Conservation (phyloP, 2,329 filamentous ascomycete genomes). For the Aspergillus tanneri region DNA sequence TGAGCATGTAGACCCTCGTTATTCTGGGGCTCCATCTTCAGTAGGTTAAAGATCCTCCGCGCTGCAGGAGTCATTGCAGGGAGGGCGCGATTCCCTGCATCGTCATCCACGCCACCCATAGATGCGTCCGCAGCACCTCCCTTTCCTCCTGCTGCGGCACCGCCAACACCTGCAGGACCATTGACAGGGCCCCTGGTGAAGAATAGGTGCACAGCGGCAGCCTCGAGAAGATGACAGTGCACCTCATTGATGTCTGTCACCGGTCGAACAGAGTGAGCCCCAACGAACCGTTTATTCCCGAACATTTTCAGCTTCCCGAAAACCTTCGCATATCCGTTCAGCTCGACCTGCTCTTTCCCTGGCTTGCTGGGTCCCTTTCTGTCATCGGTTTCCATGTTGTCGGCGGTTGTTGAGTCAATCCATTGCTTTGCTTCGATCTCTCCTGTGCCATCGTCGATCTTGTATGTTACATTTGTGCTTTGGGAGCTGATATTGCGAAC, state of each 20-base stretch:
- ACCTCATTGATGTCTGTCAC: constrained; percentile 88
- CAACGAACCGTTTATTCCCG: constrained; percentile 78
- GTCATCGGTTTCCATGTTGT: constrained; percentile 48
- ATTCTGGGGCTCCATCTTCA: constrained; percentile 66
- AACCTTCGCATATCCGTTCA: constrained; percentile 79
- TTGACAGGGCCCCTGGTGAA: constrained; percentile 68
- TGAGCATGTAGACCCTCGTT: constrained; percentile 84
- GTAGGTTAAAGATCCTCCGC: constrained; percentile 67
- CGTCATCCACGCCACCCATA: constrained; percentile 38
- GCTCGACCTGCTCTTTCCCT: constrained; percentile 58
- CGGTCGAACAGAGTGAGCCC: constrained; percentile 75
- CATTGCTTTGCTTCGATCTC: constrained; percentile 69
- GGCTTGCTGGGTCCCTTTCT: constrained; percentile 41
- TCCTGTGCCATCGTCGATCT: constrained; percentile 91
- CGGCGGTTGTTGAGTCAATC: constrained; percentile 46
- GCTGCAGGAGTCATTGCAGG: constrained; percentile 57
- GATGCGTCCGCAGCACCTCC: constrained; percentile 21
- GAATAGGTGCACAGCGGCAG: constrained; percentile 81
- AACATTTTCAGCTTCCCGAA: constrained; percentile 83
- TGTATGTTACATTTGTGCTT: constrained; percentile 87
- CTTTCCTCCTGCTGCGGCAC: constrained; percentile 42
- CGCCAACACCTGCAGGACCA: constrained; percentile 48
- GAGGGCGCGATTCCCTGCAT: constrained; percentile 37
- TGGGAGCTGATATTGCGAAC: constrained; percentile 83
- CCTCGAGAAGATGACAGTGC: constrained; percentile 86